Evolutionary conservation across 2,329 filamentous ascomycete species (phyloP), one percentile per base, ranked within the genome.

Genomic region (Botryotinia narcissicola): DNA sequence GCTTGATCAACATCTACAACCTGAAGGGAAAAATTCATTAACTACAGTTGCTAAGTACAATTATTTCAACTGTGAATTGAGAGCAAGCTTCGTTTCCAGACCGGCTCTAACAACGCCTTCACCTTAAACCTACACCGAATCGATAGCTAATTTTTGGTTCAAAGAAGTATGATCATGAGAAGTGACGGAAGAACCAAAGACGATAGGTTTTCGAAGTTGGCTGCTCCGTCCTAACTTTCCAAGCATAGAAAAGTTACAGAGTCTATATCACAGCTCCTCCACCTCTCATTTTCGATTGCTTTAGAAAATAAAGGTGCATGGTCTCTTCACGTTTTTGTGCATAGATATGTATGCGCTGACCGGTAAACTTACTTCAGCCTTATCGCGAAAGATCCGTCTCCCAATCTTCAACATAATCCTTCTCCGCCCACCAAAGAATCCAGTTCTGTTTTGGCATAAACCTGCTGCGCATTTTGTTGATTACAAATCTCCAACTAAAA

Each of bases 291-390:
- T 29, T 18, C 7, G 14, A 57, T 32, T n/a, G 2, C n/a, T 57
- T 18, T 3, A 57, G 7, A n/a, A 18, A 18, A 18, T 4, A 9
- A 57, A 18, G 14, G 16, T 57, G n/a, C 14, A n/a, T n/a, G 14
- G 9, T 3, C 29, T 0, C n/a, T 8, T 2, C 35, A 2, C 0
- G 7, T 16, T 62, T 7, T 0, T 7, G 22, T 37, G 32, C 12
- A 61, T 35, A 62, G 22, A 61, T 9, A 6, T 51, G 37, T 37
- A 68, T 42, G 35, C 66, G 40, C 25, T 37, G 42, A 10, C 29
- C 16, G 7, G 37, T 18, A n/a, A n/a, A 1, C 3, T 32, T 68
- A 6, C n/a, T 32, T 1, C 7, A 29, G 25, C 18, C 22, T 14
- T 4, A 69, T 57, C 18, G 2, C 22, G 12, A 4, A 29, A 25